These are phyloP conservation scores for Rhododendron mucronatum DNA, from an alignment of 148 eudicot species.

Conservation along the genomic window DNA sequence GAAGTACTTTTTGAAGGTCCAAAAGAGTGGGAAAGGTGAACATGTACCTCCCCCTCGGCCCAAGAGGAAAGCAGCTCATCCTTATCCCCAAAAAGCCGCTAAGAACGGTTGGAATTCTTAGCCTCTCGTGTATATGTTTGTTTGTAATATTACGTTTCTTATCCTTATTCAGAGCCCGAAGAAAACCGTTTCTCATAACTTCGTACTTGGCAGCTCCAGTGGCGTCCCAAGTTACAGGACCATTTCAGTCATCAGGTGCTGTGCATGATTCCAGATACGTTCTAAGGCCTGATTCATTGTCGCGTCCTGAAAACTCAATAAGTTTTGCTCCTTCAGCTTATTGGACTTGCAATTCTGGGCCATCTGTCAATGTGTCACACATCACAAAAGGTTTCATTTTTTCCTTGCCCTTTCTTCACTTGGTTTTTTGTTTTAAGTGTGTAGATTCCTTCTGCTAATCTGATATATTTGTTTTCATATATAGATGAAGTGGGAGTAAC, in stretches of 20 bases:
- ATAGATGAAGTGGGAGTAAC: slow-evolving; percentile 31
- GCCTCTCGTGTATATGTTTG: neutral
- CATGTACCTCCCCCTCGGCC: slow-evolving; percentile 70
- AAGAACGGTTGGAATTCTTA: slow-evolving; percentile 34
- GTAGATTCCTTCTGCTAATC: neutral
- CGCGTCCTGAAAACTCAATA: slow-evolving; percentile 18
- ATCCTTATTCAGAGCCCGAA: neutral
- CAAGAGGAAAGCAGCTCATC: slow-evolving; percentile 65
- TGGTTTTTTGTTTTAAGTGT: neutral
- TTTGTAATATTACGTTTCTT: neutral
- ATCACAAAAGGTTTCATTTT: slow-evolving; percentile 26
- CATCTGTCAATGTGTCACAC: slow-evolving; percentile 21
- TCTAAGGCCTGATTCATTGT: slow-evolving; percentile 29
- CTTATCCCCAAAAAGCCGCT: slow-evolving; percentile 65
- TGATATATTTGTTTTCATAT: neutral
- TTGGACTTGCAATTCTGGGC: slow-evolving; percentile 30
- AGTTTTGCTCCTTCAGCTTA: slow-evolving; percentile 19
- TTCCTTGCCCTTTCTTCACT: neutral
- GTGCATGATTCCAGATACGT: slow-evolving; percentile 28
- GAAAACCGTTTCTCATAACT: slow-evolving; percentile 9
- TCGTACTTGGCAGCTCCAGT: slow-evolving; percentile 22
- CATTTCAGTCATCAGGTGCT: slow-evolving; percentile 24
- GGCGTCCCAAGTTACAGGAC: slow-evolving; percentile 18
- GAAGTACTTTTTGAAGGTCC: slow-evolving; percentile 29
- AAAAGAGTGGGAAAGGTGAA: slow-evolving; percentile 53